Base-by-base conservation (phyloP, 169 alveolate genomes). In the Toxoplasma gondii region DNA sequence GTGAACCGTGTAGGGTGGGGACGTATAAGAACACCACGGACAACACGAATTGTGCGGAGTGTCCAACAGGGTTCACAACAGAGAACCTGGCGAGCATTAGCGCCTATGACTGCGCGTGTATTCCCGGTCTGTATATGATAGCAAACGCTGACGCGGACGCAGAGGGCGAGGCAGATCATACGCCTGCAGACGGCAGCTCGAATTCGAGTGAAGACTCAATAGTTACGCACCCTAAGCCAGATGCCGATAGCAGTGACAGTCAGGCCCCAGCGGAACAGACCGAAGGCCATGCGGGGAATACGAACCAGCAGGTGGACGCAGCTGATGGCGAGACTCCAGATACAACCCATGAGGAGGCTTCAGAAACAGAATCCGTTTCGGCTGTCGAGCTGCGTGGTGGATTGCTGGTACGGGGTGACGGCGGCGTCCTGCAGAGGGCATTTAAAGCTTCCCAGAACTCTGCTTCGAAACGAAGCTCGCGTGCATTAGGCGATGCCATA, bases 101-200 rank as follows among this genome's bases (percentile, higher is more conserved):
- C 70, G 95, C 95, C 24, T 94, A 94, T 74, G 96, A 94, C 29
- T 94, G 96, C 82, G 93, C 95, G 44, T 94, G 96, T 70, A 86
- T 54, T 58, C 88, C 95, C 36, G 96, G 96, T 41, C 45, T 82
- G 92, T 94, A 91, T 86, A 91, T 91, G 94, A 84, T 91, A 29
- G 91, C 67, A 41, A 83, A 16, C 22, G n/a, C 74, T 27, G n/a
- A 64, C n/a, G 22, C n/a, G 29, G n/a, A 16, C 74, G 22, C n/a
- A 64, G 91, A 78, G 34, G 44, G 41, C 7, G 94, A 78, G 67
- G 74, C 43, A 34, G n/a, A 39, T 1, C 70, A 7, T 54, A 64
- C 38, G 54, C 36, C 43, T 29, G 17, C 36, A 80, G 91, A 91
- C 43, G 58, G 64, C 27, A 45, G 82, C 27, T n/a, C 84, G 39